A percentile compares a stretch with the other conserved stretches of the same genome.
Evolutionary conservation across 108 stramenopile genomes (phyloP).

Genomic region (Ochromonas danica): DNA sequence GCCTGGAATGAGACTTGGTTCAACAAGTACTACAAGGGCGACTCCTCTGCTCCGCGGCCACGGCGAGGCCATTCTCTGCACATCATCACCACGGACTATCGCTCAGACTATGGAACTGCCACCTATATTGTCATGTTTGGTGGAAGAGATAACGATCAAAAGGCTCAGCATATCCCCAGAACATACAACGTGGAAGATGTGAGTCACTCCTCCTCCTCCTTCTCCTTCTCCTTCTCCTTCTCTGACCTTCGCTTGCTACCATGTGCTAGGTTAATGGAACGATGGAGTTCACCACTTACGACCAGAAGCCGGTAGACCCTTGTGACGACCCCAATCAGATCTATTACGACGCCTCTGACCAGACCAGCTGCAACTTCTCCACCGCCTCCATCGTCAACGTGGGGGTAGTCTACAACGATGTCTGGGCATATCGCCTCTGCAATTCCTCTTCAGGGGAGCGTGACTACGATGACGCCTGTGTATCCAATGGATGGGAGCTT

Average conservation of each 20-base stretch:
- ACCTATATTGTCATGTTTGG: conserved; percentile 63
- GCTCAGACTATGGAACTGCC: conserved; percentile 7
- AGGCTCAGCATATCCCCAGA: conserved; percentile 57
- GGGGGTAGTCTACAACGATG: conserved; percentile 70
- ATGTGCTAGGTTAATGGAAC: conserved; percentile 50
- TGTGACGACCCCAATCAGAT: conserved; percentile 3
- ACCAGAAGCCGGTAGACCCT: conserved; percentile 58
- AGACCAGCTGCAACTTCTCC: not conserved
- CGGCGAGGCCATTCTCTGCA: conserved; percentile 30
- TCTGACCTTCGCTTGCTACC: conserved; percentile 27
- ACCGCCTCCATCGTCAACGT: conserved; percentile 51
- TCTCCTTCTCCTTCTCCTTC: conserved; percentile 47
- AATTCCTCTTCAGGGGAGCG: conserved; percentile 6
- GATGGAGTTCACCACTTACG: conserved; percentile 67
- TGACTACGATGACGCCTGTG: conserved; percentile 53
- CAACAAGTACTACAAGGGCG: not conserved
- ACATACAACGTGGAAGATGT: conserved; percentile 58
- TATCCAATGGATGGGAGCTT: conserved; percentile 60
- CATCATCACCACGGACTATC: not conserved
- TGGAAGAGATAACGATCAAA: conserved; percentile 61
- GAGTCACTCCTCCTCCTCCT: conserved; percentile 39
- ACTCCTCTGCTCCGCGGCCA: conserved; percentile 8
- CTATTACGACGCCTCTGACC: conserved; percentile 40
- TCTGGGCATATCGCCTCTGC: conserved; percentile 69
- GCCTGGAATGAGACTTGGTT: not conserved